Evolutionary conservation across 495 filamentous ascomycete genomes (phyloP), one percentile per base, ranked within the genome.

Genomic region (Tuber brumale): DNA sequence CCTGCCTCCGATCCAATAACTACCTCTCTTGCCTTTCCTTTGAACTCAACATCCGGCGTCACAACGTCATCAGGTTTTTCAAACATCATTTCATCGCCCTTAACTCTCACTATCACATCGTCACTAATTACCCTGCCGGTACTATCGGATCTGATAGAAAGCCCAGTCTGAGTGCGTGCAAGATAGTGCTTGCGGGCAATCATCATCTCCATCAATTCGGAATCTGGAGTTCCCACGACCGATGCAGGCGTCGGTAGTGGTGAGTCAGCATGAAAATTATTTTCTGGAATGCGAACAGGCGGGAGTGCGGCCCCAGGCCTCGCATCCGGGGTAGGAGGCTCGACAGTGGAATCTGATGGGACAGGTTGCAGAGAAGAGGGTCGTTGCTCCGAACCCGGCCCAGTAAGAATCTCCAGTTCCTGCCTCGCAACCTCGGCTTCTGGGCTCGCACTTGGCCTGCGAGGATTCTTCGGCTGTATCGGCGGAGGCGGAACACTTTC

Each of bases 121-220:
- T 35, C 57, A 31, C 57, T 31, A 35, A 66, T 19, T 19, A 27
- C 14, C 27, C 57, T 8, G 27, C 57, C 57, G 16, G 57, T 66
- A 35, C 57, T 4, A 35, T 66, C 27, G 57, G 57, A 66, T 35
- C 31, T 66, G 3, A 35, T 35, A 37, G 72, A 79, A 75, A 72
- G 45, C 6, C 73, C 77, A 16, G 78, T 80, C 61, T 80, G 78
- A 18, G 77, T 76, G 45, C 73, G 72, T 16, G 78, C 81, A 51
- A 82, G 57, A 69, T 77, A 82, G 42, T 79, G 72, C 18, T 72
- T 77, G 21, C 81, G 74, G 41, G 81, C 74, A 76, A 79, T 77
- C 72, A 82, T 77, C 80, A 82, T 80, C 44, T 82, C 80, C 66
- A 82, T 70, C 31, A 82, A 48, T 23, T 82, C 81, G 23, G 72